Evolutionary conservation across 495 filamentous ascomycete genomes (phyloP), one percentile per base, ranked within the genome.

Genomic region (Tuber calosporum): DNA sequence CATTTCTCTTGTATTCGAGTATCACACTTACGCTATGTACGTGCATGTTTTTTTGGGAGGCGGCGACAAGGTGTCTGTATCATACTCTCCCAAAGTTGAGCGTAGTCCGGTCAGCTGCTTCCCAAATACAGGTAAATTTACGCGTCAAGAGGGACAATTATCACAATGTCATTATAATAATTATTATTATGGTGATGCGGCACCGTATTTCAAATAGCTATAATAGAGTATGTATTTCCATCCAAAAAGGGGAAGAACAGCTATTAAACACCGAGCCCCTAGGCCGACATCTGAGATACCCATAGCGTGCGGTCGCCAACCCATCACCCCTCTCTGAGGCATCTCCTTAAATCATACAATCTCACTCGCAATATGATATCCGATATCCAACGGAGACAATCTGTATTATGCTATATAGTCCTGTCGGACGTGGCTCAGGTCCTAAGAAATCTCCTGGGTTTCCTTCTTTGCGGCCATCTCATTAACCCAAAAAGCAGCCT

Each of bases 401-500:
- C 53, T 4, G 53, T 62, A 62, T 62, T 13, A 30, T 30, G n/a
- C 53, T 30, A 30, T 30, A 30, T 30, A 30, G n/a, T 9, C 9
- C n/a, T 62, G 53, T 3, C 11, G 9, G 1, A 30, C 30, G 11
- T 30, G 11, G 11, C 53, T n/a, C 11, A 11, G n/a, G 9, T 4
- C 9, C 26, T 30, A 62, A 13, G 53, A n/a, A 62, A 15, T 0
- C 26, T 26, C 53, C 53, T 30, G 8, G 53, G 9, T 62, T 4
- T 62, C 26, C 9, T 62, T 62, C 9, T 62, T 62, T 30, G 53
- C 3, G 4, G n/a, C 67, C 73, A 91, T 89, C 74, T 88, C 85
- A n/a, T 81, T 79, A 42, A 93, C 83, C 87, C 89, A 93, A 17
- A 45, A 75, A 58, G 82, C 84, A 26, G 90, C 89, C 81, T 90